Conservation (phyloP, 2,329 filamentous ascomycete genomes). For the Pseudogymnoascus sp. region DNA sequence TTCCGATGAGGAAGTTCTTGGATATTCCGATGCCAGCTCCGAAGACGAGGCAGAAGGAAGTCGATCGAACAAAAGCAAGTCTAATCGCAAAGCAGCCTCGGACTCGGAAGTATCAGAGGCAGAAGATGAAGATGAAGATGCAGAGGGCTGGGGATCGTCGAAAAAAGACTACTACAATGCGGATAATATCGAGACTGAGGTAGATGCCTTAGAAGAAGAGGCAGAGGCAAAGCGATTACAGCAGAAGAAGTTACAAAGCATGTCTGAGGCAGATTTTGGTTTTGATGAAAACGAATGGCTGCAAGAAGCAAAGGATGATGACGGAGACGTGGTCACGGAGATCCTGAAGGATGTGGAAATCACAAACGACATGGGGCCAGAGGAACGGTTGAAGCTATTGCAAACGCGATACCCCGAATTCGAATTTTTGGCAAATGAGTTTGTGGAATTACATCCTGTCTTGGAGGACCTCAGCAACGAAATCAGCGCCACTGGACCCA, state of each 20-base stretch:
- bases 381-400: conserved; percentile 69
- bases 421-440: conserved; percentile 72
- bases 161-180: conserved; percentile 91
- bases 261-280: conserved; percentile 87
- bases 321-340: conserved; percentile 65
- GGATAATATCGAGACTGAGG: conserved; percentile 60
- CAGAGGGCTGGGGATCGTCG: conserved; percentile 77
- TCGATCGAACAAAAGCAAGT: conserved; percentile 31
- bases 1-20: conserved; percentile 57
- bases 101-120: conserved; percentile 48
- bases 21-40: conserved; percentile 38
- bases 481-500: conserved; percentile 11
- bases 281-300: conserved; percentile 88
- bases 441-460: conserved; percentile 42
- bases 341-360: conserved; percentile 79
- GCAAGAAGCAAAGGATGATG: conserved; percentile 44
- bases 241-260: conserved; percentile 80
- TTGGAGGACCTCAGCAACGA: conserved; percentile 51
- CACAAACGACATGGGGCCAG: conserved; percentile 66
- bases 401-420: conserved; percentile 86
- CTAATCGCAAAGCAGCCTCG: conserved; percentile 50
- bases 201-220: conserved; percentile 80
- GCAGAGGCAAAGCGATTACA: conserved; percentile 80
- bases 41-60: conserved; percentile 29
- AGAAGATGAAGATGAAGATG: conserved; percentile 48